Base-by-base conservation (phyloP, 176 grass and related monocot genomes). In the Ananas comosus region DNA sequence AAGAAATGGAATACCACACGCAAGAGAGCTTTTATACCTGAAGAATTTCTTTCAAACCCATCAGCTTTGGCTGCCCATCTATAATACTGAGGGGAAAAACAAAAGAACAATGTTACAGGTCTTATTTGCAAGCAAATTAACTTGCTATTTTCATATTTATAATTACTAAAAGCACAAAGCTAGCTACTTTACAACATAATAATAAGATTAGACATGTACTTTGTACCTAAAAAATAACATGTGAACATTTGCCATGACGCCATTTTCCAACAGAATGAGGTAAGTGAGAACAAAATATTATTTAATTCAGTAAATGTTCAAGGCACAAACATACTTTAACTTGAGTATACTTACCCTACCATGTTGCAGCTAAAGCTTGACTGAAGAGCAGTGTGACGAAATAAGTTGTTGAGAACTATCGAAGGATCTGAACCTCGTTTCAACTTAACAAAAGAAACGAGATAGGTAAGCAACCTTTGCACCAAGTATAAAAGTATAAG, bases 301-400 rank as follows among this genome's bases (percentile, higher is more conserved):
- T 11, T 12, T 29, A 65, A 29, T 23, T 12, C 23, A 65, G 12
- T 13, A 27, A 7, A 64, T 42, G 21, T 24, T 13, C 12, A 22
- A 65, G 11, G 24, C 23, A 4, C 12, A 12, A 12, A 65, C 27
- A 1, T 29, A 76, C 64, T 54, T 67, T 76, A 28, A 52, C 56
- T 82, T 63, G 57, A 71, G 33, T 13, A 47, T 79, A 92, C 93
- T 89, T 84, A 92, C 93, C 88, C 81, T 49, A 96, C 93, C 83
- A 96, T 96, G 68, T 96, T 96, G 87, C 93, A 96, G 83, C 88
- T 96, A 85, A 96, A 96, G 75, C 93, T 77, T 73, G 93, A 96
- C 71, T 96, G 93, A 72, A 96, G 81, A 77, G 93, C 74, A 76
- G 93, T 96, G 69, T 85, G 89, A 65, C 93, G 88, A 75, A 87